These are phyloP conservation scores for Trypanosoma boissoni DNA, from an alignment of 208 protist species.

Conservation along the genomic window DNA sequence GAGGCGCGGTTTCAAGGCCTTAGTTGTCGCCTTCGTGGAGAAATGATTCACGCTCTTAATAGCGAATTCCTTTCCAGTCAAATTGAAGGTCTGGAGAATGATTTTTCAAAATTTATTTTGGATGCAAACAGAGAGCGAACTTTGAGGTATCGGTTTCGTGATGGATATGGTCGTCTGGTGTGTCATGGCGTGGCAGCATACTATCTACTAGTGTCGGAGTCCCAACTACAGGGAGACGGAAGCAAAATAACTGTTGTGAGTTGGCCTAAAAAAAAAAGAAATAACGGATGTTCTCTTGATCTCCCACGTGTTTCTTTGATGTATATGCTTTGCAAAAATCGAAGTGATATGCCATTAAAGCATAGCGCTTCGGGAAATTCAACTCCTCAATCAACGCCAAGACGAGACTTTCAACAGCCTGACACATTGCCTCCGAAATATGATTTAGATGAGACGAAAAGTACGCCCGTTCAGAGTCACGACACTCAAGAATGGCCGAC, in stretches of 20 bases:
- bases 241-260: constrained; percentile 74
- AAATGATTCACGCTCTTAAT: constrained; percentile 78
- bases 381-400: constrained; percentile 39
- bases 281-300: constrained; percentile 24
- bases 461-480: neutral
- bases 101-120: constrained; percentile 57
- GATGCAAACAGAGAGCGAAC: constrained; percentile 38
- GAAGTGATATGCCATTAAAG: constrained; percentile 34
- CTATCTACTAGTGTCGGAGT: constrained; percentile 74
- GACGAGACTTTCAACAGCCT: neutral
- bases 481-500: neutral
- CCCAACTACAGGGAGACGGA: constrained; percentile 39
- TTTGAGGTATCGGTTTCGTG: constrained; percentile 70
- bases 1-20: constrained; percentile 71
- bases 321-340: constrained; percentile 51
- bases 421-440: neutral
- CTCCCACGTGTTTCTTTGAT: constrained; percentile 63
- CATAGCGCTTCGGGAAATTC: constrained; percentile 36
- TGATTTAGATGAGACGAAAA: constrained; percentile 4
- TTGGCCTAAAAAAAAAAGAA: constrained; percentile 47
- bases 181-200: constrained; percentile 85
- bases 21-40: constrained; percentile 64
- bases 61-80: constrained; percentile 78
- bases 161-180: constrained; percentile 84
- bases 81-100: constrained; percentile 78